Base-by-base conservation (phyloP, 2,329 filamentous ascomycete genomes). In the Pseudocercospora ulei region DNA sequence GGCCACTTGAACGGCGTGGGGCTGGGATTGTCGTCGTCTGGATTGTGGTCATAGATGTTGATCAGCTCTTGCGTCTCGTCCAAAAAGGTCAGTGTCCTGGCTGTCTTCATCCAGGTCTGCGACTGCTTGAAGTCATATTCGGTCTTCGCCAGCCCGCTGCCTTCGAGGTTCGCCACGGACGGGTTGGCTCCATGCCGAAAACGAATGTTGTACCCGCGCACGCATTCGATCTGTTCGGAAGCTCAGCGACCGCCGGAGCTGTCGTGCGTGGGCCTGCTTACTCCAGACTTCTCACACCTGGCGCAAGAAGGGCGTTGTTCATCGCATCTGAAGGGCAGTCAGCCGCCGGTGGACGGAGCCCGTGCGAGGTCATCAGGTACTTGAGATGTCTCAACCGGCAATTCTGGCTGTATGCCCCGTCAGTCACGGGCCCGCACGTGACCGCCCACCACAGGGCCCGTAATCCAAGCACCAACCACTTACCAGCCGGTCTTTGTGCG, bases 11-110 rank as follows among this genome's bases (percentile, higher is more conserved):
- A 42, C 1, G 39, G 39, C 5, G 39, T 46, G 5, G 30, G 36
- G 13, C 48, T 41, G 2, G 35, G 34, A 11, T 42, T 44, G 12
- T 48, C 40, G 30, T 50, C 41, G n/a, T 54, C 50, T 5, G 39
- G 44, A 20, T 52, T 51, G 29, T 51, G 51, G 16, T 58, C 54
- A 43, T 57, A 57, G 14, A 58, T 53, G 41, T 48, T 56, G 35
- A 53, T 54, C 12, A 59, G 48, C 35, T 59, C 56, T 38, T 44
- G 50, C 6, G 56, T 59, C 38, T 57, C 55, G 35, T 58, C 56
- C 23, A 58, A 35, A 33, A 57, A 58, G 7, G 48, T 57, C 14
- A 59, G 47, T n/a, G 43, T 52, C 17, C 47, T 44, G 7, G 48
- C 45, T 4, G 54, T 58, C 24, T 50, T 55, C 18, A 56, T 49